phyloP scores from a whole-genome alignment of 2,329 filamentous ascomycete genomes.

The Sporothrix brasiliensis region DNA sequence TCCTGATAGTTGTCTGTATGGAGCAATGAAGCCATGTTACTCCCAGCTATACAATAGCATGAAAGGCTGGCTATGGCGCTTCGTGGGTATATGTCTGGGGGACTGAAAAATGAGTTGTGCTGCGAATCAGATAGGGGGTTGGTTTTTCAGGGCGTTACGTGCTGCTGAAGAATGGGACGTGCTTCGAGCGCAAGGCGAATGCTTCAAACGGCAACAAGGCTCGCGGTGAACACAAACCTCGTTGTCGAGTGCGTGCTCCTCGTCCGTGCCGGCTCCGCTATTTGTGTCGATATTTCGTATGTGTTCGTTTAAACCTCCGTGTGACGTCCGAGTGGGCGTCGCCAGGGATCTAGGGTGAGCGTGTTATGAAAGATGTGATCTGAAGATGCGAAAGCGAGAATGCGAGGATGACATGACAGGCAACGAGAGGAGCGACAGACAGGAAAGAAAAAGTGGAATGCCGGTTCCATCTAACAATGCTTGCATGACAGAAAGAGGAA shows the following conservation, averaged over 20 bases:
- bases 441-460: not conserved
- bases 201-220: constrained; percentile 2
- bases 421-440: not conserved
- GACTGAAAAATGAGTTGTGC: not conserved
- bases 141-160: constrained; percentile 6
- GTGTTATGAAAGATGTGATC: not conserved
- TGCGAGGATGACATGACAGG: constrained; percentile 2
- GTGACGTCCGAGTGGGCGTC: not conserved
- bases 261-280: constrained; percentile 12
- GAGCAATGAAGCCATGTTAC: too few species aligned
- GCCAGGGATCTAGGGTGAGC: constrained; percentile 1
- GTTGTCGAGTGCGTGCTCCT: constrained; percentile 2
- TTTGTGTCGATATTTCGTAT: not conserved
- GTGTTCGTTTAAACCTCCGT: not conserved
- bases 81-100: too few species aligned
- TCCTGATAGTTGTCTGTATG: too few species aligned
- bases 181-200: not conserved
- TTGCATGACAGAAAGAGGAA: constrained; percentile 3
- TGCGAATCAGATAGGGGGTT: not conserved
- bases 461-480: not conserved
- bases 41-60: not conserved
- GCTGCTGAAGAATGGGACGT: not conserved
- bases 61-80: not conserved
- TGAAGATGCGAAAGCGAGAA: not conserved
- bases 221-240: constrained; percentile 2